phyloP scores from a whole-genome alignment of 179 eudicot genomes.

The Corrigiola litoralis region DNA sequence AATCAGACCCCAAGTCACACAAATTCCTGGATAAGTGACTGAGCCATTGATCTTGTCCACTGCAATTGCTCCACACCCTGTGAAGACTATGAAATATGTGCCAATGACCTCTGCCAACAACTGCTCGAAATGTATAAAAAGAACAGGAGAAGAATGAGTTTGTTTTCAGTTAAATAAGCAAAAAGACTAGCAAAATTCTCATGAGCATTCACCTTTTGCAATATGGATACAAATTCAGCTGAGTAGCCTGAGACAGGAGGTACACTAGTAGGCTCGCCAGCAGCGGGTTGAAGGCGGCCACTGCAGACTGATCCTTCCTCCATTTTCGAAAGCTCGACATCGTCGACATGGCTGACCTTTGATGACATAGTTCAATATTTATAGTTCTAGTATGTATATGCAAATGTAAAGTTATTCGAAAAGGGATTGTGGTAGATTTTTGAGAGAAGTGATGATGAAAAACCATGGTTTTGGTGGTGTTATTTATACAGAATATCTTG shows the following conservation, averaged over 20 bases:
- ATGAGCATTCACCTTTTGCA: slow-evolving; percentile 13
- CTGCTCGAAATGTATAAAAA: slow-evolving; percentile 8
- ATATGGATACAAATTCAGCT: not conserved
- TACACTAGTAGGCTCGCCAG: not conserved
- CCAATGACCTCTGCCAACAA: slow-evolving; percentile 25
- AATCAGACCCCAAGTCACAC: slow-evolving; percentile 29
- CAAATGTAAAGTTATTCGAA: not conserved
- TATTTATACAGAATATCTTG: slow-evolving; percentile 9
- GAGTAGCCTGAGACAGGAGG: not conserved
- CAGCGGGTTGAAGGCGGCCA: not conserved
- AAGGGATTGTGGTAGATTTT: not conserved
- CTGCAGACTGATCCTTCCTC: slow-evolving; percentile 22
- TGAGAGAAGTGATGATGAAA: not conserved
- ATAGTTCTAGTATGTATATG: not conserved
- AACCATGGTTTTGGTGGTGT: not conserved
- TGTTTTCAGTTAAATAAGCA: too few relatives aligned
- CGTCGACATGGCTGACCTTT: slow-evolving; percentile 25
- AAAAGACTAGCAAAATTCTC: not conserved
- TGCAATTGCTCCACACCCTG: slow-evolving; percentile 29
- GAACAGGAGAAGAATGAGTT: not conserved
- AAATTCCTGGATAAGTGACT: slow-evolving; percentile 20
- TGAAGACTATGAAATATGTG: slow-evolving; percentile 24
- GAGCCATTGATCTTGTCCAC: slow-evolving; percentile 21
- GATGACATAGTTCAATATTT: slow-evolving; percentile 12
- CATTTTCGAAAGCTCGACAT: slow-evolving; percentile 12